Evolutionary conservation across 345 rosid genomes (phyloP), one percentile per base, ranked within the genome.

Genomic region (Citrus sp.): DNA sequence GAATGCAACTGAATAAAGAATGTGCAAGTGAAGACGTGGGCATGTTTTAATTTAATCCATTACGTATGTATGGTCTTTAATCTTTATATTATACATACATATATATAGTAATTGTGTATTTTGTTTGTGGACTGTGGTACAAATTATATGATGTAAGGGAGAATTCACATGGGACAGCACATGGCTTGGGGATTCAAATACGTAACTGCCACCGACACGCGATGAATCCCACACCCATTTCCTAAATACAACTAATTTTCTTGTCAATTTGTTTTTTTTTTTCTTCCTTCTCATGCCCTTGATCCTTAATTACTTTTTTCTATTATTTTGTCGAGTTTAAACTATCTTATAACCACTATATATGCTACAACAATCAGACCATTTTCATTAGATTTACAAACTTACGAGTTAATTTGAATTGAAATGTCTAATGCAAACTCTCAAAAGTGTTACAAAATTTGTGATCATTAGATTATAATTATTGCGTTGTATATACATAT

Each of bases 101-200:
- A 7, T 24, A n/a, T 38, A 73, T 3, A 9, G 16, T 60, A 42
- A 34, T n/a, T 35, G 24, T 38, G 7, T 6, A 4, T 12, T 24
- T 74, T 62, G 1, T 62, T 28, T 38, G 40, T 28, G 30, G 16
- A 42, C 51, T 3, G 51, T 0, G 16, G 51, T 12, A 49, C 6
- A 21, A 64, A 49, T 64, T 64, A 30, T 64, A 19, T n/a, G 68
- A 32, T 30, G 60, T 0, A 8, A 40, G 35, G 64, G 42, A 51
- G 70, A 32, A 51, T 25, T 66, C 71, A 66, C 72, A 66, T 67
- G 73, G 58, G 73, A 56, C 55, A 55, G 73, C 66, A n/a, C 73
- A 73, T 73, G 78, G 66, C 13, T 73, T 19, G 25, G 60, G n/a
- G 30, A 25, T 62, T 9, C 24, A 72, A 37, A 6, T 25, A 56